These are phyloP conservation scores for Herpetomonas muscarum DNA, from an alignment of 208 protist species.

Conservation along the genomic window DNA sequence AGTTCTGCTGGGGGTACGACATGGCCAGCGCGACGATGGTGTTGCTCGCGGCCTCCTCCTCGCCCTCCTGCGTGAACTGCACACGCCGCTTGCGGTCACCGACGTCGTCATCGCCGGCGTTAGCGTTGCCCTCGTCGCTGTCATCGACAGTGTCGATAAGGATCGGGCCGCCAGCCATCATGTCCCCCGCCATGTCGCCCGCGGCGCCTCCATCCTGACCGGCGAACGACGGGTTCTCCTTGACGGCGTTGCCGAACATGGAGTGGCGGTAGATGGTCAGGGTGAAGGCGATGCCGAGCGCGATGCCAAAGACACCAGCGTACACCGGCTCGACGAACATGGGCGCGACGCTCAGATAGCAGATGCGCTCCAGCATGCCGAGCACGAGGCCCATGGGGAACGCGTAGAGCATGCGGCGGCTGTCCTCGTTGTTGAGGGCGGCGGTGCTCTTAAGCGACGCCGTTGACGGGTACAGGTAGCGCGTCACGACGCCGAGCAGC, in stretches of 20 bases:
- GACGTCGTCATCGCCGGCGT: neutral
- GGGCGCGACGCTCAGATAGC: slow-evolving; percentile 47
- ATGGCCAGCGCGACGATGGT: slow-evolving; percentile 35
- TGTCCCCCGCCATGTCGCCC: slow-evolving; percentile 2
- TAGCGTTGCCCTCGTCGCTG: slow-evolving; percentile 4
- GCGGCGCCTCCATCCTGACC: neutral
- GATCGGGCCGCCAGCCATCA: too few relatives aligned
- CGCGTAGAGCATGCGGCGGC: slow-evolving; percentile 45
- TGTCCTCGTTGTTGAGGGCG: slow-evolving; percentile 41
- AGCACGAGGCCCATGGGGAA: slow-evolving; percentile 59
- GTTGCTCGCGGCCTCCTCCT: slow-evolving; percentile 22
- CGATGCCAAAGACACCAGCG: slow-evolving; percentile 48
- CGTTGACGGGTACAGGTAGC: slow-evolving; percentile 50
- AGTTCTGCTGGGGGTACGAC: slow-evolving; percentile 31
- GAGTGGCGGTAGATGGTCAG: slow-evolving; percentile 56
- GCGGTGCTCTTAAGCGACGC: neutral
- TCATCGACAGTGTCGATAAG: too few relatives aligned
- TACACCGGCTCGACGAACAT: slow-evolving; percentile 61
- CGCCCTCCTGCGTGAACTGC: neutral
- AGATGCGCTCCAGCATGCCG: slow-evolving; percentile 69
- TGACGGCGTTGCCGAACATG: slow-evolving; percentile 49
- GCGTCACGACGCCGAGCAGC: slow-evolving; percentile 39
- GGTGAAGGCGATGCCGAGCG: slow-evolving; percentile 52
- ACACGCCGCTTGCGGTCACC: neutral
- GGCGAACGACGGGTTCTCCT: slow-evolving; percentile 12